Conservation (phyloP, 306 rosid genomes). For the Purshia tridentata region DNA sequence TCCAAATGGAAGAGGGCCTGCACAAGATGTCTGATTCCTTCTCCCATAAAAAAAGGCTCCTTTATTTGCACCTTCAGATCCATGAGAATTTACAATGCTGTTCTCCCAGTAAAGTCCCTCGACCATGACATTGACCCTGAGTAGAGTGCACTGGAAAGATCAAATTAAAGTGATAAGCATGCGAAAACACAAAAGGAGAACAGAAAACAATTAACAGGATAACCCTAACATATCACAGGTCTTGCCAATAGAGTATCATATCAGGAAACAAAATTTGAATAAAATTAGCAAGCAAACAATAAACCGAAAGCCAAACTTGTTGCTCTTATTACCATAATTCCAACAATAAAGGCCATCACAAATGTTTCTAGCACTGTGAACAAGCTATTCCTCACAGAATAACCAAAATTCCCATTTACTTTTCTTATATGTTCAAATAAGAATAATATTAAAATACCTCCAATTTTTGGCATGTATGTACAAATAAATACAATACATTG, state of each 20-base stretch:
- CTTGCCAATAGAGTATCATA: neutral
- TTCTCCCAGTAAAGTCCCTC: conserved; percentile 49
- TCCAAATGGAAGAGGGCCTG: conserved; percentile 18
- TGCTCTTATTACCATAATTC: neutral
- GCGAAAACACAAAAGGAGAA: conserved; percentile 26
- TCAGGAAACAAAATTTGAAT: neutral
- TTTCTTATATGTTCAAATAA: too few species aligned
- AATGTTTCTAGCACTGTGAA: too few species aligned
- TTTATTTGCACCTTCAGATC: conserved; percentile 37
- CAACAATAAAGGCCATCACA: neutral
- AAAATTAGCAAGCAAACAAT: neutral
- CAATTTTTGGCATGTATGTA: too few species aligned
- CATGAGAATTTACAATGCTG: conserved; percentile 37
- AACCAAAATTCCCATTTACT: too few species aligned
- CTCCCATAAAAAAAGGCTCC: too few species aligned
- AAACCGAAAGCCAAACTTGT: neutral
- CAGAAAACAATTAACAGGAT: neutral
- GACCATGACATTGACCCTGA: conserved; percentile 79
- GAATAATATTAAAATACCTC: too few species aligned
- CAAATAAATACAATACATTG: too few species aligned
- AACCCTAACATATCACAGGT: neutral
- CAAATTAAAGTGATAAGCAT: conserved; percentile 95
- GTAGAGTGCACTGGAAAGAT: conserved; percentile 99
- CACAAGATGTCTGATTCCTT: too few species aligned
- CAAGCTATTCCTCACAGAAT: too few species aligned